phyloP scores from a whole-genome alignment of 208 protist species.

The Acanthamoeba healyi region DNA sequence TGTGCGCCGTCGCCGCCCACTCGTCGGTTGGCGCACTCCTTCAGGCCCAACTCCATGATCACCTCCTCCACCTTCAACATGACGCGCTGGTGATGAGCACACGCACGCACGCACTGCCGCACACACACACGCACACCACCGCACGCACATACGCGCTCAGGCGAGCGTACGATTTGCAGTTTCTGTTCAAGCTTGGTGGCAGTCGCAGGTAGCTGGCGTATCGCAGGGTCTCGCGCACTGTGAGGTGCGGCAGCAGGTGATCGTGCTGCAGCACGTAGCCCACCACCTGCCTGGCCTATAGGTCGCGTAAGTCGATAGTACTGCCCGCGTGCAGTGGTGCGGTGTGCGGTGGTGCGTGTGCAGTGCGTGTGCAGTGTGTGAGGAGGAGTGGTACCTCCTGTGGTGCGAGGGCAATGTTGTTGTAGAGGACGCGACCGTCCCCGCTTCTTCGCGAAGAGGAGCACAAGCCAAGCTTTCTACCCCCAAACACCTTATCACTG shows the following conservation, averaged over 20 bases:
- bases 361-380: not conserved
- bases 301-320: not conserved
- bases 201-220: conserved; percentile 56
- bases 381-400: not conserved
- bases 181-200: conserved; percentile 21
- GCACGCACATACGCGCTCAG: not conserved
- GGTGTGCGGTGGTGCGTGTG: not conserved
- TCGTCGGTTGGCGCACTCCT: conserved; percentile 65
- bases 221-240: conserved; percentile 77
- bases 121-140: not conserved
- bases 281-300: conserved; percentile 12
- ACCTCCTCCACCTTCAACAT: conserved; percentile 30
- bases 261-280: conserved; percentile 85
- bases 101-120: too few relatives aligned
- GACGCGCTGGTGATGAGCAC: not conserved
- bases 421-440: conserved; percentile 39
- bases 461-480: too few relatives aligned
- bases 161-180: not conserved
- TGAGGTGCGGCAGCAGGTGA: conserved; percentile 78
- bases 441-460: too few relatives aligned
- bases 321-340: not conserved
- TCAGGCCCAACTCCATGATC: conserved; percentile 78
- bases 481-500: too few relatives aligned
- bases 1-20: conserved; percentile 76
- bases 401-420: conserved; percentile 24